These are phyloP conservation scores for Monosporascus sp. DNA, from an alignment of 2,329 filamentous ascomycete genomes.

Conservation along the genomic window DNA sequence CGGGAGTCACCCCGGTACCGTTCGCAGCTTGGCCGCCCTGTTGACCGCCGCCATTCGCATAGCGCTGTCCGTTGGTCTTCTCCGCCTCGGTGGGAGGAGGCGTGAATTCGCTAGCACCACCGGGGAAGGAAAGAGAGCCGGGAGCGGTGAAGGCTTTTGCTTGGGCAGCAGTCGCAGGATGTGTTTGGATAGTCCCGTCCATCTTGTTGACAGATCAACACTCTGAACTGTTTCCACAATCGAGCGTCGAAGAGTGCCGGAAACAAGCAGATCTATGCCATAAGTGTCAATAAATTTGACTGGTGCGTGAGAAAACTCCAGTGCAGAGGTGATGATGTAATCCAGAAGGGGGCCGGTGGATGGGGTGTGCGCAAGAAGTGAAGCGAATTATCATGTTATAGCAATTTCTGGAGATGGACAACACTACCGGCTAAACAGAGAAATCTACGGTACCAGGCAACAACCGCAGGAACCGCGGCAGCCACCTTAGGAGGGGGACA, in stretches of 20 bases:
- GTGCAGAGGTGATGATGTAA: background rate
- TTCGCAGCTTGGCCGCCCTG: conserved; percentile 54
- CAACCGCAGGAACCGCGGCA: background rate
- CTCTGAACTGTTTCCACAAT: conserved; percentile 8
- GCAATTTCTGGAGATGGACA: too few relatives aligned
- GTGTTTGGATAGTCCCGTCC: conserved; percentile 42
- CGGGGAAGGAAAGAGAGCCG: conserved; percentile 87
- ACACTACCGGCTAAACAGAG: too few relatives aligned
- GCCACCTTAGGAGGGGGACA: conserved; percentile 13
- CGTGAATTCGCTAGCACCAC: conserved; percentile 76
- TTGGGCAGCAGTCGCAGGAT: conserved; percentile 86
- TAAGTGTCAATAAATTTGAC: conserved; percentile 5
- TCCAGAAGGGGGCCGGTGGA: too few relatives aligned
- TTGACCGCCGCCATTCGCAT: conserved; percentile 47
- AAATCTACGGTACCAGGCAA: too few relatives aligned
- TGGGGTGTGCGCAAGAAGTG: too few relatives aligned
- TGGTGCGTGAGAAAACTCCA: background rate
- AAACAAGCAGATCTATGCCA: conserved; percentile 1
- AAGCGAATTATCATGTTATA: too few relatives aligned
- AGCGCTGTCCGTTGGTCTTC: conserved; percentile 43
- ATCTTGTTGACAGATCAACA: conserved; percentile 16
- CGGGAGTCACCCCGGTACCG: conserved; percentile 78
- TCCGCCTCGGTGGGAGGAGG: conserved; percentile 72
- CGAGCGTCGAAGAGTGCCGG: background rate
- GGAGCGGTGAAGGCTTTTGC: conserved; percentile 94